Base-by-base conservation (phyloP, 129 eudicot species). In the Artemisia argyi region DNA sequence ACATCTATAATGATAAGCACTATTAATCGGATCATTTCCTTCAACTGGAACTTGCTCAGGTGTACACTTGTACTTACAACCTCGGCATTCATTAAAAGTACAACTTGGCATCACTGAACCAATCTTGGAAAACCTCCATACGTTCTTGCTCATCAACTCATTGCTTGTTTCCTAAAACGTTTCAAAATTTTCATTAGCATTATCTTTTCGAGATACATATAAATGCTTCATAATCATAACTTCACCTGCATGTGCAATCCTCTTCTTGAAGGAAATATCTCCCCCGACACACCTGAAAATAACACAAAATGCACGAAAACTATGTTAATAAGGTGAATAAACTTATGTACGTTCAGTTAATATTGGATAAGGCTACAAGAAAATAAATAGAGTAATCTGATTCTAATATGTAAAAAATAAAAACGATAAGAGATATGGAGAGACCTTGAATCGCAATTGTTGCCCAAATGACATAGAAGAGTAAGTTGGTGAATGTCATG, bases 41-140 rank as follows among this genome's bases (percentile, higher is more conserved):
- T 91, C 97, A 3, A 91, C 92, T 0, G 97, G 97, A 66, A 91
- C 85, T 83, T 88, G 96, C 82, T 88, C 85, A 11, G 97, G 86
- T 68, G 82, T 84, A 69, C 95, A 91, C 62, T 77, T 84, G 76
- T 71, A 82, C 61, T 65, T 83, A 64, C 97, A 91, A 22, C 97
- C 90, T 75, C 79, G 78, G 88, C 97, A 91, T 71, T 91, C 97
- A n/a, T 91, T 91, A 69, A 83, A 85, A 15, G 97, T 91, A 82
- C 97, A 91, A 7, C 79, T 88, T 19, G 97, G 97, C 10, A 88
- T 86, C 63, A 82, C 85, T 4, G 95, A 91, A 47, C 95, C 96
- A 24, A 91, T 85, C 81, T 74, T 52, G 39, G 79, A 54, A 44
- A 85, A 80, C 72, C 76, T 73, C 57, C 52, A 17, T 16, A 72